These are phyloP conservation scores for Saksenaea vasiformis DNA, from an alignment of 371 early-diverging fungal genomes.

Conservation along the genomic window DNA sequence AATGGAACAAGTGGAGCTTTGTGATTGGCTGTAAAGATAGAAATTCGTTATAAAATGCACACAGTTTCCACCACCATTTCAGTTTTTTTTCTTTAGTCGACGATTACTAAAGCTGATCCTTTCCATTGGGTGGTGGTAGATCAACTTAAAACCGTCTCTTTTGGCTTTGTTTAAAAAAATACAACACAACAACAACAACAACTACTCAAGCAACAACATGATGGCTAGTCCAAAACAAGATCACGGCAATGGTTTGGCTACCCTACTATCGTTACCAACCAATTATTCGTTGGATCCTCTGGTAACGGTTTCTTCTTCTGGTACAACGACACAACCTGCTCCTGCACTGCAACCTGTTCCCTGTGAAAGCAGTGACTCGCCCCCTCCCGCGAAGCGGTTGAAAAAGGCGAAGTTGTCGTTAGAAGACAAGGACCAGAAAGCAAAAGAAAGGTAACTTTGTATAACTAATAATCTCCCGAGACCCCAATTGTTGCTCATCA, in stretches of 20 bases:
- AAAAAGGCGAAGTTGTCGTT: conserved; percentile 40
- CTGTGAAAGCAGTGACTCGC: conserved; percentile 10
- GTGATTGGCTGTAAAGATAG: conserved; percentile 13
- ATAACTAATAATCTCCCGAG: neutral
- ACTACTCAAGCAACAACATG: neutral
- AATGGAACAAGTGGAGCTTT: conserved; percentile 2
- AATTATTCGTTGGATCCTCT: conserved; percentile 36
- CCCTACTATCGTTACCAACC: conserved; percentile 31
- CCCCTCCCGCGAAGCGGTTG: conserved; percentile 10
- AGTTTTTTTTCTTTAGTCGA: conserved; percentile 24
- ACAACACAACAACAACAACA: conserved; percentile 13
- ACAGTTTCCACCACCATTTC: conserved; percentile 19
- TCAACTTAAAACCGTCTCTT: neutral
- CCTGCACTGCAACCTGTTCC: conserved; percentile 12
- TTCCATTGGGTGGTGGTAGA: conserved; percentile 55
- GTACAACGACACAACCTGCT: conserved; percentile 9
- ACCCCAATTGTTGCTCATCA: too few species aligned
- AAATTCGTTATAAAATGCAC: neutral
- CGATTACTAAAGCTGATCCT: conserved; percentile 17
- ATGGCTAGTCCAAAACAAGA: conserved; percentile 13
- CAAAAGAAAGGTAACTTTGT: conserved; percentile 37
- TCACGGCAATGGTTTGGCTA: conserved; percentile 18
- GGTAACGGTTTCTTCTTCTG: conserved; percentile 17
- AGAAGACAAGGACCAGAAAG: conserved; percentile 52
- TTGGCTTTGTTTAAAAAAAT: conserved; percentile 11